Base-by-base conservation (phyloP, 495 filamentous ascomycete species). In the Penicillium longicatenatum region DNA sequence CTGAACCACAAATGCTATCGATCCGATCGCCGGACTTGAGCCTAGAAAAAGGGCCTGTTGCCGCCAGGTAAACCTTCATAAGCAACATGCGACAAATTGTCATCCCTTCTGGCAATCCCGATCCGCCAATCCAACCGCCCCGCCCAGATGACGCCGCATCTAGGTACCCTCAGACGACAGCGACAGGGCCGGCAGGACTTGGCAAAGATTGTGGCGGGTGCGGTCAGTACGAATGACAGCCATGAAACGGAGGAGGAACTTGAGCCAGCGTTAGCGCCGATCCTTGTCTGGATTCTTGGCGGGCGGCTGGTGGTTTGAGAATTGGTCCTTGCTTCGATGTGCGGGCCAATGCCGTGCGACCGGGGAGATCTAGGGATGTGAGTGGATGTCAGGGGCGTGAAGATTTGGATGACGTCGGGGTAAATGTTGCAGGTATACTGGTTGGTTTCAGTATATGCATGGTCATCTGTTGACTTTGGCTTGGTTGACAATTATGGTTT, bases 181-280 rank as follows among this genome's bases (percentile, higher is more conserved):
- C 61, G 57, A 66, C 57, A 66, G 58, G 60, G 57, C 54, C 14
- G 16, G 42, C 31, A 17, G 33, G 19, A 42, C 22, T 50, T 47
- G 35, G 44, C 42, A 17, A 16, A 33, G 43, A 53, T 30, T 51
- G 60, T 54, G 63, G 46, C 57, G 57, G 60, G 52, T 41, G 31
- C 31, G 12, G 31, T 9, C 31, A 35, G 31, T 14, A 7, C 37
- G 37, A 39, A 39, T 39, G 14, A 39, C 6, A 17, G 37, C n/a
- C n/a, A 16, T 48, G 45, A 48, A 29, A 26, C 45, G 7, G 12
- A n/a, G n/a, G n/a, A n/a, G n/a, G n/a, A 14, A 35, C 9, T 35
- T 14, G 24, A n/a, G 24, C 24, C 24, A 48, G 10, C 12, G 6
- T 14, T 48, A 48, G 45, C 45, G 45, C 45, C 45, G 45, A 48